Evolutionary conservation across 345 rosid species (phyloP), one percentile per base, ranked within the genome.

Genomic region (Murraya koenigii): DNA sequence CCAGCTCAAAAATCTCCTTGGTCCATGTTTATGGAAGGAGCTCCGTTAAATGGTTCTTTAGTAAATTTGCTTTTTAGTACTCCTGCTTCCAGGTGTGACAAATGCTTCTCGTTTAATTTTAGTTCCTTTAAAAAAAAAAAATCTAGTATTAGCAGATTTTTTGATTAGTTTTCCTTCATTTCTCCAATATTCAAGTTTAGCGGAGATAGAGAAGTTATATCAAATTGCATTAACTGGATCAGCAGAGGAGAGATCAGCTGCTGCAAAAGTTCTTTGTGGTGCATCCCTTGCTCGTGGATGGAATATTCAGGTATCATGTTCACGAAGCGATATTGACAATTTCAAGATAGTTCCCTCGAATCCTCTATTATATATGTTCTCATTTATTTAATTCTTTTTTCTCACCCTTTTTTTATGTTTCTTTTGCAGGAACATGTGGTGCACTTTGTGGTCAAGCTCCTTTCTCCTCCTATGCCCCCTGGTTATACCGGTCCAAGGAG

Each of bases 181-280:
- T 30, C 26, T 79, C 69, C 70, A 52, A 36, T 82, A 74, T 66
- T 82, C 78, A 85, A 91, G 94, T 84, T 78, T 85, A 81, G 87
- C 84, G 66, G 92, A 89, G 85, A 74, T 87, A 79, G 89, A 91
- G 84, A 89, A 83, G 80, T 49, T 91, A 73, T 86, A 84, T 82
- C 83, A 86, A 79, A 82, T 88, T 74, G 91, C 94, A 69, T 76
- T 91, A 63, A 84, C 74, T 79, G 94, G 94, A 62, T 80, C 87
- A 36, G 82, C 14, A 0, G 90, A 86, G 70, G 92, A 91, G 83
- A 86, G 76, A 78, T 72, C 87, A 25, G 89, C 83, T 26, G 94
- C 94, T 61, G 91, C 91, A 61, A 88, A 82, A 77, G 86, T 91
- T 86, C 79, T 91, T 20, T 91, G 94, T 47, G 90, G 94, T 74